Conservation (phyloP, 1,284 basidiomycete species). For the Volvariella surrecta region DNA sequence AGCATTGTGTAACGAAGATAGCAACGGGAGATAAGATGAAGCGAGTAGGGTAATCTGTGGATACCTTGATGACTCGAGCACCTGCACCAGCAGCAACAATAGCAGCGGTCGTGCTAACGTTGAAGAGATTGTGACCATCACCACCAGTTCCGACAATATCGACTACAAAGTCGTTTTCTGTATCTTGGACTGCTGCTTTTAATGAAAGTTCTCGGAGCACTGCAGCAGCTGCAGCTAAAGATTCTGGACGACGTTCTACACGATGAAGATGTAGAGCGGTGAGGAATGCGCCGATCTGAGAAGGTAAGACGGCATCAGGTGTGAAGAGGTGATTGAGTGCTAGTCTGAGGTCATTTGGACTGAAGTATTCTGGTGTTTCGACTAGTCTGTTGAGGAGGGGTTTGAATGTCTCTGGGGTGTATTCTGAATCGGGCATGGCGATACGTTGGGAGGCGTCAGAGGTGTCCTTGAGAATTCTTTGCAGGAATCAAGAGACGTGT, state of each 20-base stretch:
- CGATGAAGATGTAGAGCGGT: slow-evolving; percentile 74
- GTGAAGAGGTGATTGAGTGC: slow-evolving; percentile 73
- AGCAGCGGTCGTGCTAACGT: slow-evolving; percentile 93
- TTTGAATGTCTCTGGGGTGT: slow-evolving; percentile 61
- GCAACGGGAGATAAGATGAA: slow-evolving; percentile 1
- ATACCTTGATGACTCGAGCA: slow-evolving; percentile 86
- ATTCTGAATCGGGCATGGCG: slow-evolving; percentile 4
- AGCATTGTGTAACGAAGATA: not conserved
- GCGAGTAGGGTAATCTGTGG: slow-evolving; percentile 1
- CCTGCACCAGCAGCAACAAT: slow-evolving; percentile 95
- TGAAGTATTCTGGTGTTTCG: slow-evolving; percentile 70
- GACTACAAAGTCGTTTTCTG: slow-evolving; percentile 58
- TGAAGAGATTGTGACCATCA: slow-evolving; percentile 96
- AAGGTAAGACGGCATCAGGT: slow-evolving; percentile 49
- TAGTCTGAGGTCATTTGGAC: slow-evolving; percentile 56
- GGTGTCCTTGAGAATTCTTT: no score
- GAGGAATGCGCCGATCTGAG: slow-evolving; percentile 79
- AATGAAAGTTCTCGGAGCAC: slow-evolving; percentile 65
- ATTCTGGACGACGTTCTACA: slow-evolving; percentile 67
- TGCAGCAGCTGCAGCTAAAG: slow-evolving; percentile 69
- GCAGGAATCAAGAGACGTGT: no score
- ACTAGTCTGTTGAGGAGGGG: slow-evolving; percentile 68
- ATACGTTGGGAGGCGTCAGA: no score
- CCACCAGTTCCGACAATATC: slow-evolving; percentile 74
- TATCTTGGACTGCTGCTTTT: slow-evolving; percentile 47